Conservation (phyloP, 805 yeast genomes). For the Spencermartinsiella europaea region DNA sequence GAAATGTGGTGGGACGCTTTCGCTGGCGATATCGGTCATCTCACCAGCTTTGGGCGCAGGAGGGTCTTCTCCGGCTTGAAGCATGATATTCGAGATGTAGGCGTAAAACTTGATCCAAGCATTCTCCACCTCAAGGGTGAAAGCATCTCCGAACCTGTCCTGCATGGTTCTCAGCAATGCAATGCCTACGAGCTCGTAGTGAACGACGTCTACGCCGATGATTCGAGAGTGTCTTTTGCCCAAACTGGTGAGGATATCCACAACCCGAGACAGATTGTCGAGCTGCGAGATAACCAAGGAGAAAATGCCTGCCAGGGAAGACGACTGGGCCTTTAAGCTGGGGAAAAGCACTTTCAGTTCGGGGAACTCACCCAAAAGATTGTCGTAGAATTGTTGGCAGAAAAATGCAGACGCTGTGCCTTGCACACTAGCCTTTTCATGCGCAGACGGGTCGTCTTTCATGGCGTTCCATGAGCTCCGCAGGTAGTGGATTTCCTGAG, state of each 20-base stretch:
- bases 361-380: conserved; percentile 57
- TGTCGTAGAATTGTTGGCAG: conserved; percentile 71
- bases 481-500: conserved; percentile 15
- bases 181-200: conserved; percentile 28
- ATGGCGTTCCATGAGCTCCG: conserved; percentile 18
- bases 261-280: conserved; percentile 52
- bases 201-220: conserved; percentile 53
- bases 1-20: background rate
- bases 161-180: conserved; percentile 25
- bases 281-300: conserved; percentile 60
- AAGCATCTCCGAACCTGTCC: conserved; percentile 23
- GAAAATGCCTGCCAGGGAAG: conserved; percentile 73
- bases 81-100: conserved; percentile 27
- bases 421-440: conserved; percentile 20
- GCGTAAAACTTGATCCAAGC: conserved; percentile 31
- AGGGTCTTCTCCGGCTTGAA: conserved; percentile 33
- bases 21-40: background rate
- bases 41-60: conserved; percentile 14
- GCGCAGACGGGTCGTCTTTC: conserved; percentile 22
- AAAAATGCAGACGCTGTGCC: conserved; percentile 53
- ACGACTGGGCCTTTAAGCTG: conserved; percentile 71
- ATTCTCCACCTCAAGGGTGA: conserved; percentile 26
- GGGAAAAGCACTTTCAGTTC: conserved; percentile 63
- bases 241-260: conserved; percentile 54
- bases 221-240: conserved; percentile 76